Percentiles rank a stretch among this genome's conserved stretches.
Conservation (phyloP, 768 basidiomycete species). For the Tylopilus subfusipes region DNA sequence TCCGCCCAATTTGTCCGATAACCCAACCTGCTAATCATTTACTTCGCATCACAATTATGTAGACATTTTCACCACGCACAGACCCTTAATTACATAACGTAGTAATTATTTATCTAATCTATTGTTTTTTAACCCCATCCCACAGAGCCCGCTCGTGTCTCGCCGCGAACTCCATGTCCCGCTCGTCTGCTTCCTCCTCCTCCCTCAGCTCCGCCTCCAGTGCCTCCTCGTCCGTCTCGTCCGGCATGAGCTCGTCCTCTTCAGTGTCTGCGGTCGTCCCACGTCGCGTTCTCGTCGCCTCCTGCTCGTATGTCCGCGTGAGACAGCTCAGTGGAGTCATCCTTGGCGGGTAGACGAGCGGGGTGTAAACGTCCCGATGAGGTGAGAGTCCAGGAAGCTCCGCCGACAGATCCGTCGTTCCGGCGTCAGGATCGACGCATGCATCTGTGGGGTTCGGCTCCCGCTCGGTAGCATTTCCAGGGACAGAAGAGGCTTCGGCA, state of each 20-base stretch:
- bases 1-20: conserved; percentile 13
- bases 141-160: conserved; percentile 43
- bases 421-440: conserved; percentile 4
- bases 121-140: conserved; percentile 15
- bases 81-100: conserved; percentile 19
- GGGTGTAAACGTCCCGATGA: conserved; percentile 35
- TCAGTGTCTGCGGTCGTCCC: conserved; percentile 16
- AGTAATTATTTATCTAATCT: conserved; percentile 11
- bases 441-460: conserved; percentile 4
- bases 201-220: conserved; percentile 39
- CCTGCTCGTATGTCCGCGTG: conserved; percentile 23
- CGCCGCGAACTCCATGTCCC: conserved; percentile 32
- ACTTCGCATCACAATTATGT: conserved; percentile 18
- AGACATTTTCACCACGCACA: conserved; percentile 28
- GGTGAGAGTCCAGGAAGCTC: conserved; percentile 9
- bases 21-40: conserved; percentile 1
- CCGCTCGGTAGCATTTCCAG: conserved; percentile 13
- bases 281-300: conserved; percentile 16
- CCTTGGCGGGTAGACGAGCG: conserved; percentile 34
- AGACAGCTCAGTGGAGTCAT: conserved; percentile 13
- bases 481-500: neutral
- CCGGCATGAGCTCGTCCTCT: conserved; percentile 28
- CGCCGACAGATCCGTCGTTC: neutral
- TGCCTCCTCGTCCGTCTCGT: conserved; percentile 37
- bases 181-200: conserved; percentile 40